Evolutionary conservation across 2,329 filamentous ascomycete genomes (phyloP).

Genomic region (Byssochlamys sp.): DNA sequence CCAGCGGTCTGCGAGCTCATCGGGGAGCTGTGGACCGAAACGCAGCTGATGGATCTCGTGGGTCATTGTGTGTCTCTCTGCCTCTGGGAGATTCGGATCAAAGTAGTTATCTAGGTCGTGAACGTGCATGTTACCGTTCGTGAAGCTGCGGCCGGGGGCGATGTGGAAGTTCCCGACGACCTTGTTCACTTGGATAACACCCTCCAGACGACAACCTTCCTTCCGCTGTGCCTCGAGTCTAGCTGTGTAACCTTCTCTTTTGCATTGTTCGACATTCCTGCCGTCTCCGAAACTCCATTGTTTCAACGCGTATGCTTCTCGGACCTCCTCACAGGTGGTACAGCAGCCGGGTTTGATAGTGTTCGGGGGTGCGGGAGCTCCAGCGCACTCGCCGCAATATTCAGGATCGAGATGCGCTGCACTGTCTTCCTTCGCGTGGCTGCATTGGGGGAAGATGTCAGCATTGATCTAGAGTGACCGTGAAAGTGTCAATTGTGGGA

Average conservation of each 20-base stretch:
- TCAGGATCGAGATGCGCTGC: slow-evolving; percentile 73
- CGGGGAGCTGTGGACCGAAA: slow-evolving; percentile 84
- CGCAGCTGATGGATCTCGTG: slow-evolving; percentile 81
- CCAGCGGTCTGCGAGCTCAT: slow-evolving; percentile 49
- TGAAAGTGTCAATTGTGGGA: not conserved
- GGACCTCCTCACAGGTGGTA: slow-evolving; percentile 92
- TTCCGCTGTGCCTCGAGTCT: slow-evolving; percentile 75
- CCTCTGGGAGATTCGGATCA: slow-evolving; percentile 51
- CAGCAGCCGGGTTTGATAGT: slow-evolving; percentile 81
- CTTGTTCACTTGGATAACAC: slow-evolving; percentile 89
- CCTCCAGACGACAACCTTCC: slow-evolving; percentile 91
- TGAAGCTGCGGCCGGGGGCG: slow-evolving; percentile 90
- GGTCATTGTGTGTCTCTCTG: slow-evolving; percentile 71
- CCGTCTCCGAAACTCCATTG: slow-evolving; percentile 92
- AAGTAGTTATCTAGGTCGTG: slow-evolving; percentile 96
- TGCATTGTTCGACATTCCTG: slow-evolving; percentile 87
- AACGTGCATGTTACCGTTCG: slow-evolving; percentile 90
- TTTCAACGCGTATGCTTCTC: slow-evolving; percentile 79
- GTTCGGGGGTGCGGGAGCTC: slow-evolving; percentile 61
- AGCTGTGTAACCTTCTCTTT: slow-evolving; percentile 86
- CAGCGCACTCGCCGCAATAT: slow-evolving; percentile 92
- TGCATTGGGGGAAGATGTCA: slow-evolving; percentile 20
- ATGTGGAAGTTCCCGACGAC: slow-evolving; percentile 98
- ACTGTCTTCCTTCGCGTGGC: slow-evolving; percentile 57
- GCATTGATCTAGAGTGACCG: not conserved